A percentile compares a stretch with the other conserved stretches of the same genome.
These are phyloP conservation scores for Huiozyma sinensis DNA, from an alignment of 805 yeast species.

Conservation along the genomic window DNA sequence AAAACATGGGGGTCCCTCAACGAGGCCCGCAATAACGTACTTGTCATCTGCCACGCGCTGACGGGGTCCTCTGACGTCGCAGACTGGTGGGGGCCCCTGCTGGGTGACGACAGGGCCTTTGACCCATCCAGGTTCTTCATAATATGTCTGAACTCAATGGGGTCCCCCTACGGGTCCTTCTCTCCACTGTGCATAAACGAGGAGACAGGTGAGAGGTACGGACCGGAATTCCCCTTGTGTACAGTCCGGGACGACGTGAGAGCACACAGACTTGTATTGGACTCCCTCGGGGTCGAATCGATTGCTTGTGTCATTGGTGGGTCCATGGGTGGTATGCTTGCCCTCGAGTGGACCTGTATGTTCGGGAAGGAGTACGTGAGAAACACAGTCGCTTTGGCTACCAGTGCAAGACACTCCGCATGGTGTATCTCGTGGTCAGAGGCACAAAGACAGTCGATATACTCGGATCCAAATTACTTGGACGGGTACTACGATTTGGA, in stretches of 20 bases:
- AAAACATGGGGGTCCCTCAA: slow-evolving; percentile 91
- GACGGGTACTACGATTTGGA: slow-evolving; percentile 76
- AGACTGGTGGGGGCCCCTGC: slow-evolving; percentile 98
- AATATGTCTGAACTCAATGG: slow-evolving; percentile 83
- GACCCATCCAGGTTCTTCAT: slow-evolving; percentile 84
- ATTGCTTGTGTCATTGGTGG: slow-evolving; percentile 90
- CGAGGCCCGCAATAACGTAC: slow-evolving; percentile 54
- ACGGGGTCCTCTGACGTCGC: slow-evolving; percentile 92
- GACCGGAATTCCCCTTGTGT: slow-evolving; percentile 90
- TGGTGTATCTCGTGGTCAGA: slow-evolving; percentile 99
- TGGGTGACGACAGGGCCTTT: slow-evolving; percentile 74
- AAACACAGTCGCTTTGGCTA: slow-evolving; percentile 73
- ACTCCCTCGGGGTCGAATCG: slow-evolving; percentile 64
- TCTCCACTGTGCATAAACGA: slow-evolving; percentile 80
- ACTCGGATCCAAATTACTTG: slow-evolving; percentile 84
- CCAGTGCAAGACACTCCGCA: slow-evolving; percentile 89
- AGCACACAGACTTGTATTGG: slow-evolving; percentile 67
- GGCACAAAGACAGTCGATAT: slow-evolving; percentile 92
- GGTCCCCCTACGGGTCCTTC: slow-evolving; percentile 93
- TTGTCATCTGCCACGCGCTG: slow-evolving; percentile 91
- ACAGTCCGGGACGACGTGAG: slow-evolving; percentile 89
- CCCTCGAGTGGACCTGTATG: slow-evolving; percentile 63
- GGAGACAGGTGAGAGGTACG: slow-evolving; percentile 66
- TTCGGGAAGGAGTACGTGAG: slow-evolving; percentile 64
- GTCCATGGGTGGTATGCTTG: slow-evolving; percentile 98